A percentile compares a stretch with the other conserved stretches of the same genome.
Evolutionary conservation across 1,284 basidiomycete species (phyloP).

Genomic region (Termitomyces sp.): DNA sequence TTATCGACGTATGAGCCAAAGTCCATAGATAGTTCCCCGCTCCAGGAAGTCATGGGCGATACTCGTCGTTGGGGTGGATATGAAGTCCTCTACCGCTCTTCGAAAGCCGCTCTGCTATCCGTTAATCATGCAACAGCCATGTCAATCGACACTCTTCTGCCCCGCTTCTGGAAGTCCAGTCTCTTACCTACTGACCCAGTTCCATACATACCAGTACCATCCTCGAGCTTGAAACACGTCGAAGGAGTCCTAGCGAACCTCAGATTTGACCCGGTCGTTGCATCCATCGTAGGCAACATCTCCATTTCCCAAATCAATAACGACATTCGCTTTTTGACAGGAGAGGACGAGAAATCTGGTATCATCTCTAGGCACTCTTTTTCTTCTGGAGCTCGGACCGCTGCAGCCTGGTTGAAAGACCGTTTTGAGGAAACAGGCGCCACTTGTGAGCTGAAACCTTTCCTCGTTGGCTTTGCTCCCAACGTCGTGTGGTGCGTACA

Average conservation of each 20-base stretch:
- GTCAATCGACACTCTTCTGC: constrained; percentile 47
- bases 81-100: constrained; percentile 36
- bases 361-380: constrained; percentile 80
- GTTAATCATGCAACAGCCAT: constrained; percentile 32
- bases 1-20: constrained; percentile 15
- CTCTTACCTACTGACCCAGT: constrained; percentile 46
- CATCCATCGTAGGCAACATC: constrained; percentile 58
- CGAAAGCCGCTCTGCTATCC: constrained; percentile 43
- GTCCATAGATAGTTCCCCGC: constrained; percentile 18
- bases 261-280: constrained; percentile 56
- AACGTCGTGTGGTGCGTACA: constrained; percentile 71
- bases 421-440: constrained; percentile 72
- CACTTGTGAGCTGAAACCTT: constrained; percentile 59
- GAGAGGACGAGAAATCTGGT: constrained; percentile 62
- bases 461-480: constrained; percentile 71
- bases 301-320: constrained; percentile 59
- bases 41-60: constrained; percentile 29
- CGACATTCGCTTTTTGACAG: constrained; percentile 77
- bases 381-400: constrained; percentile 58
- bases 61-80: constrained; percentile 15
- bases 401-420: constrained; percentile 72
- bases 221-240: constrained; percentile 44
- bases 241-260: constrained; percentile 43
- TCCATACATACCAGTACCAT: constrained; percentile 48
- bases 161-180: constrained; percentile 57